phyloP scores from a whole-genome alignment of 2,329 filamentous ascomycete species.

The Scleromitrula shiraiana region DNA sequence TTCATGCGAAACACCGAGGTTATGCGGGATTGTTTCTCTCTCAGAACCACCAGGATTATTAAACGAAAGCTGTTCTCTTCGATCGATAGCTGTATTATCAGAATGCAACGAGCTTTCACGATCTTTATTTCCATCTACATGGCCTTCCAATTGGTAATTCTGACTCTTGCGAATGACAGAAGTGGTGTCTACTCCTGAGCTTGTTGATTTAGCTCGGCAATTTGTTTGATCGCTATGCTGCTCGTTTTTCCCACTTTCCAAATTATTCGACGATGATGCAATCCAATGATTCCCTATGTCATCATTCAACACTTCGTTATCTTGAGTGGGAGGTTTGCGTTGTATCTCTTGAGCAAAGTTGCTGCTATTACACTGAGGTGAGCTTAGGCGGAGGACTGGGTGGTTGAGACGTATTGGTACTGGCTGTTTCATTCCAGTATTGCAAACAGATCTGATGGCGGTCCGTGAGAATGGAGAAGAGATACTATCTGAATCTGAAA shows the following conservation, averaged over 20 bases:
- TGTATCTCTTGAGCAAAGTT: constrained; percentile 22
- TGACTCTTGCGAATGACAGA: not conserved
- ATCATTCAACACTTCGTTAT: constrained; percentile 22
- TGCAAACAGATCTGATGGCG: not conserved
- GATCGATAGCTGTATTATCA: too few species aligned
- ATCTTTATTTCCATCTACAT: too few species aligned
- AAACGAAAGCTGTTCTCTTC: too few species aligned
- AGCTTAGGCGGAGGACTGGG: constrained; percentile 16
- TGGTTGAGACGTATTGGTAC: constrained; percentile 4
- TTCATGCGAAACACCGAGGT: too few species aligned
- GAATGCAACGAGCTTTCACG: too few species aligned
- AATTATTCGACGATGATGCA: not conserved
- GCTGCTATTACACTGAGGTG: constrained; percentile 18
- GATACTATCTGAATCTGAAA: not conserved
- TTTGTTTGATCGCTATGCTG: not conserved
- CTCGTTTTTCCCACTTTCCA: not conserved
- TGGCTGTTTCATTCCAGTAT: constrained; percentile 1
- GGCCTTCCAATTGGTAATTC: too few species aligned
- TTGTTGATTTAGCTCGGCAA: constrained; percentile 13
- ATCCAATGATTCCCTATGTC: constrained; percentile 27
- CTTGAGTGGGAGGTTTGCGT: constrained; percentile 12
- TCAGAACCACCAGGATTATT: too few species aligned
- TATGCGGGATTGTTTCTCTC: too few species aligned
- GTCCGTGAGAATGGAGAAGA: not conserved
- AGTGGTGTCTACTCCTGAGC: constrained; percentile 20